Conservation (phyloP, 108 stramenopile genomes). For the Schizochytrium sp. region DNA sequence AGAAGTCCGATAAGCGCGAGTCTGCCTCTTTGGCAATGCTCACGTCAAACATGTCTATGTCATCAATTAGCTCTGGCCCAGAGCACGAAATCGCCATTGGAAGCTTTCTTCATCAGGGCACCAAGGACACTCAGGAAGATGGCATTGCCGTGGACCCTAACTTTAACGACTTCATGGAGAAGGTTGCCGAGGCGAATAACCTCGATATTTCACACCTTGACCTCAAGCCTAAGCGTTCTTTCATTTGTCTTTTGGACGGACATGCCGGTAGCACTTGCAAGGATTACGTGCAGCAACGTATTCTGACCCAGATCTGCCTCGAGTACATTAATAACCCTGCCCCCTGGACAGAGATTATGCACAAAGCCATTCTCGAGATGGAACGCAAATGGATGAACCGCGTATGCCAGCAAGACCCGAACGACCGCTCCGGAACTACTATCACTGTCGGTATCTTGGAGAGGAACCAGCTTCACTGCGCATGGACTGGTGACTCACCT, state of each 20-base stretch:
- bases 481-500: constrained; percentile 55
- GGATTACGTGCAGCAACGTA: constrained; percentile 43
- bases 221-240: background rate
- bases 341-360: background rate
- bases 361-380: background rate
- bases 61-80: background rate
- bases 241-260: constrained; percentile 37
- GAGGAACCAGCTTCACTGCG: background rate
- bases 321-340: constrained; percentile 15
- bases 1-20: too few relatives aligned
- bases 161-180: constrained; percentile 9
- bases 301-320: constrained; percentile 42
- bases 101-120: constrained; percentile 53
- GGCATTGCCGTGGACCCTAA: constrained; percentile 23
- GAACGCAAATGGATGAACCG: constrained; percentile 22
- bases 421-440: constrained; percentile 37
- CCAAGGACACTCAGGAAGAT: constrained; percentile 49
- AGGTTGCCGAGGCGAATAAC: background rate
- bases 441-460: constrained; percentile 14
- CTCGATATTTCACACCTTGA: background rate
- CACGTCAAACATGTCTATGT: background rate
- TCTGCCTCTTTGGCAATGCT: background rate
- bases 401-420: constrained; percentile 9
- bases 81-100: background rate
- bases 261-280: constrained; percentile 15